phyloP scores from a whole-genome alignment of 2,329 filamentous ascomycete species.

The Colletotrichum neosansevieriae region DNA sequence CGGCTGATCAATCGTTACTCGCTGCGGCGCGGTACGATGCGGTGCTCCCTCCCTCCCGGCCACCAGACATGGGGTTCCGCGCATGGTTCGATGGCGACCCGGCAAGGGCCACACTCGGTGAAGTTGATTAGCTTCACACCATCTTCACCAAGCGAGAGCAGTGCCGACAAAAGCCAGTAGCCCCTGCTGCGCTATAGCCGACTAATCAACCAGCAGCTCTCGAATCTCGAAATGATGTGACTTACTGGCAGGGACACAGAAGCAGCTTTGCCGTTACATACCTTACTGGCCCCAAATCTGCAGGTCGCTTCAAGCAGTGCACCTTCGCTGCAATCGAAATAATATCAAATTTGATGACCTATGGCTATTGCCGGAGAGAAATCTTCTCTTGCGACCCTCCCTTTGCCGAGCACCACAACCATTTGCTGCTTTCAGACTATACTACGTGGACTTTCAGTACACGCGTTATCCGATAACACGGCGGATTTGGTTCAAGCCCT shows the following conservation, averaged over 20 bases:
- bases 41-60: background rate
- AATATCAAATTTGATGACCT: slow-evolving; percentile 14
- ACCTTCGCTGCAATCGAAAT: background rate
- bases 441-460: background rate
- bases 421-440: background rate
- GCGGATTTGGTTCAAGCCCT: background rate
- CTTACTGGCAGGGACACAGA: slow-evolving; percentile 9
- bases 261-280: slow-evolving; percentile 23
- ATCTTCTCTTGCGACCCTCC: slow-evolving; percentile 16
- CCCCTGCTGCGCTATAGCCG: slow-evolving; percentile 3
- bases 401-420: background rate
- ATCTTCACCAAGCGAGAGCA: slow-evolving; percentile 27
- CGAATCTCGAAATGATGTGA: slow-evolving; percentile 13
- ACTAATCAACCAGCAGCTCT: slow-evolving; percentile 21
- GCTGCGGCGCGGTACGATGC: too few relatives aligned
- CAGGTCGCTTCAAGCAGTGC: slow-evolving; percentile 21
- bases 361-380: slow-evolving; percentile 3
- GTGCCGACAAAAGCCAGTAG: slow-evolving; percentile 33
- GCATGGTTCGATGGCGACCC: slow-evolving; percentile 25
- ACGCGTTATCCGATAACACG: background rate
- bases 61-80: slow-evolving; percentile 10
- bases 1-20: too few relatives aligned
- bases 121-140: slow-evolving; percentile 36
- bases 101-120: slow-evolving; percentile 31
- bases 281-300: slow-evolving; percentile 25